Percentiles rank a stretch among this genome's conserved stretches.
Evolutionary conservation across 257 asterid genomes (phyloP).

Genomic region (Penstemon eatonii): DNA sequence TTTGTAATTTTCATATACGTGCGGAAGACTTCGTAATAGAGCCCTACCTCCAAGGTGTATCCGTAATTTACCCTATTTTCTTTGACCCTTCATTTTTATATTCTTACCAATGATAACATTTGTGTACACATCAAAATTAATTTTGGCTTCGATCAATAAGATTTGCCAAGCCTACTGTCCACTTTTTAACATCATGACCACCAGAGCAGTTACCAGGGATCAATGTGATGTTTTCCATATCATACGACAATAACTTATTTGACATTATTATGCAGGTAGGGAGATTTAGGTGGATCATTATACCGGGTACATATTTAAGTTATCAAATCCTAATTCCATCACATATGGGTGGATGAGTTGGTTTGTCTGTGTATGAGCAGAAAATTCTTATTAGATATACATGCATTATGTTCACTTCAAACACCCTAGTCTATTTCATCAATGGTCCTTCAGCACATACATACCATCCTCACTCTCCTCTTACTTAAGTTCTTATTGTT

Average conservation of each 20-base stretch:
- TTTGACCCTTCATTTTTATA: background rate
- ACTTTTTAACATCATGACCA: background rate
- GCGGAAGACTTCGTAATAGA: too few species aligned
- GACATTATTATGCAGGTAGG: background rate
- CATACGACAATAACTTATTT: background rate
- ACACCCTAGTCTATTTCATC: background rate
- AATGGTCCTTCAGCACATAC: background rate
- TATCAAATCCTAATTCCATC: background rate
- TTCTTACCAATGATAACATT: background rate
- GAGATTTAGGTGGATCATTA: constrained; percentile 5
- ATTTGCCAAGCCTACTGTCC: background rate
- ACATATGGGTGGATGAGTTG: background rate
- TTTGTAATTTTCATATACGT: too few species aligned
- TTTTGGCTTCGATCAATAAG: background rate
- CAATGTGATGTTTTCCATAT: background rate
- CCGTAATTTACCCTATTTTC: background rate
- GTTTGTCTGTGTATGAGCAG: background rate
- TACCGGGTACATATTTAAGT: background rate
- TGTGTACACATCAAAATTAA: background rate
- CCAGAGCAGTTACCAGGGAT: background rate
- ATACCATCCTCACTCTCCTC: constrained; percentile 2
- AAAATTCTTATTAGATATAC: background rate
- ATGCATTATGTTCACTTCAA: background rate
- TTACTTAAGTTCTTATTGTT: constrained; percentile 6
- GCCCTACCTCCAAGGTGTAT: too few species aligned